phyloP scores from a whole-genome alignment of 2,329 filamentous ascomycete genomes.

The Scedosporium minutisporum region DNA sequence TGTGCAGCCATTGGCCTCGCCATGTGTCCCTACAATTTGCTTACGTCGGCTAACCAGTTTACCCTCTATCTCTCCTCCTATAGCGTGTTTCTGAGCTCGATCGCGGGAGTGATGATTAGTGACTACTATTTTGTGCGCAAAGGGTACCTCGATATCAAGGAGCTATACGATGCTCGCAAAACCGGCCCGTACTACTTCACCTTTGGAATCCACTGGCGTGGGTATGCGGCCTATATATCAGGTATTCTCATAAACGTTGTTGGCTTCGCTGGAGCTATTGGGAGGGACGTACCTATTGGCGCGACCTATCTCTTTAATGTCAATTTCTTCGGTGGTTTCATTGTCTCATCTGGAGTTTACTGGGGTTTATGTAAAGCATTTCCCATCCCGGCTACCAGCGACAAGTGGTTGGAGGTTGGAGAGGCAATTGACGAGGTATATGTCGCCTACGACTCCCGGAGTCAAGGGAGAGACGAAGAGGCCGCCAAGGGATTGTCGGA shows the following conservation, averaged over 20 bases:
- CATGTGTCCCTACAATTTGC: constrained; percentile 80
- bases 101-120: constrained; percentile 80
- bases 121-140: constrained; percentile 84
- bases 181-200: constrained; percentile 64
- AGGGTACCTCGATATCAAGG: constrained; percentile 69
- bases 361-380: constrained; percentile 58
- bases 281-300: constrained; percentile 59
- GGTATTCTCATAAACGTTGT: constrained; percentile 88
- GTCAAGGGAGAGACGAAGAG: neutral
- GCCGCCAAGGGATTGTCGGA: neutral
- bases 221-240: constrained; percentile 69
- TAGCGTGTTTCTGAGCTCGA: constrained; percentile 86
- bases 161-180: constrained; percentile 65
- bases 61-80: constrained; percentile 88
- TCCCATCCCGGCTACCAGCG: constrained; percentile 66
- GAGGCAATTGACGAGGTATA: constrained; percentile 47
- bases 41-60: constrained; percentile 69
- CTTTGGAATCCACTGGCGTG: constrained; percentile 71
- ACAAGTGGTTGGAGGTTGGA: constrained; percentile 68
- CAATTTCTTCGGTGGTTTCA: constrained; percentile 82
- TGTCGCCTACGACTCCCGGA: constrained; percentile 28
- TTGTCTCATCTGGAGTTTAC: constrained; percentile 59
- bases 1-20: constrained; percentile 70
- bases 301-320: constrained; percentile 82
- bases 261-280: constrained; percentile 77